A percentile compares a stretch with the other conserved stretches of the same genome.
Evolutionary conservation across 2,329 filamentous ascomycete species (phyloP).

Genomic region (Catunica adiposa): DNA sequence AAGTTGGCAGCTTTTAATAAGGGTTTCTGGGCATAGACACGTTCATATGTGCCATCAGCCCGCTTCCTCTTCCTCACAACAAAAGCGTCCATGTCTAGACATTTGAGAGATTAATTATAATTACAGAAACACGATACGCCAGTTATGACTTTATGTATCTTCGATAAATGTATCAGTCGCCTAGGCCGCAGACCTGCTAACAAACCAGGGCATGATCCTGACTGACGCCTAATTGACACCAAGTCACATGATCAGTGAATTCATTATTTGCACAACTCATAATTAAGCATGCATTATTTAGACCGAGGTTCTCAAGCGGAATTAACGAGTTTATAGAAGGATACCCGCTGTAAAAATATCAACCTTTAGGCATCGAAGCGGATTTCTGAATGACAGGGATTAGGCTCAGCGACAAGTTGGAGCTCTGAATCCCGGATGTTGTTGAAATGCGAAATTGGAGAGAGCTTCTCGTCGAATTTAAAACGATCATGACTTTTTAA

Average conservation of each 20-base stretch:
- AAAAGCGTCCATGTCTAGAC: slow-evolving; percentile 37
- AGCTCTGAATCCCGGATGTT: too few relatives aligned
- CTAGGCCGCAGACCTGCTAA: too few relatives aligned
- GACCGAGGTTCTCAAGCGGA: slow-evolving; percentile 1
- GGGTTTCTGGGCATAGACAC: slow-evolving; percentile 14
- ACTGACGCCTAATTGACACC: not conserved
- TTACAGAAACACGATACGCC: not conserved
- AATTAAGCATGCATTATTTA: too few relatives aligned
- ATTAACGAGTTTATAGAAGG: not conserved
- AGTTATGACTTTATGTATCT: too few relatives aligned
- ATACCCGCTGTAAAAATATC: not conserved
- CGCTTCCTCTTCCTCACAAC: slow-evolving; percentile 37
- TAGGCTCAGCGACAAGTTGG: not conserved
- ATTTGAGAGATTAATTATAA: not conserved
- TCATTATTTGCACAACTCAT: too few relatives aligned
- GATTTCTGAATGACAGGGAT: not conserved
- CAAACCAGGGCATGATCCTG: not conserved
- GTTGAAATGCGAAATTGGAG: not conserved
- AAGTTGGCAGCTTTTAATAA: not conserved
- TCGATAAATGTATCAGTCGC: too few relatives aligned
- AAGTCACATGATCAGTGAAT: not conserved
- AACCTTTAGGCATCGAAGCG: not conserved
- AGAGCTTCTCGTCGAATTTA: not conserved
- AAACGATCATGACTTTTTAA: too few relatives aligned
- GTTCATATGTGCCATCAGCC: slow-evolving; percentile 18